Evolutionary conservation across 305 asterid genomes (phyloP), one percentile per base, ranked within the genome.

Genomic region (Fraxinus platypoda): DNA sequence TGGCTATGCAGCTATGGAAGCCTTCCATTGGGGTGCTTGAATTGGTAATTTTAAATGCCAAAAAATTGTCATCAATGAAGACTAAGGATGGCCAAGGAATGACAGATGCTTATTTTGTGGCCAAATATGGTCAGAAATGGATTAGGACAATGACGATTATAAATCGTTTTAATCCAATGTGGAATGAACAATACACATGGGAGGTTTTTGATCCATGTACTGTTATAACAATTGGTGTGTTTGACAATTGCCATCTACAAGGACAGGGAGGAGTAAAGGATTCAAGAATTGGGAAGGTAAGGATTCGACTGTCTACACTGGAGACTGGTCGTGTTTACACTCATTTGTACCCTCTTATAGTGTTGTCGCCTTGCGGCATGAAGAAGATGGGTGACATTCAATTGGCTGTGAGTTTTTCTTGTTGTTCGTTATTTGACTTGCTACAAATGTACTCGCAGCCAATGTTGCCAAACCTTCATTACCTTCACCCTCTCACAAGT

Each of bases 121-220:
- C 97, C 1, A 95, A 95, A 86, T 95, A 93, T 71, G 98, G 98
- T 35, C 97, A 87, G 85, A 95, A 95, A 71, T 93, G 98, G 98
- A 92, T 92, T 77, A 84, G 97, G 76, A 95, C 98, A 13, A 84
- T 97, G 78, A 95, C 97, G 4, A 81, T 95, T 5, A 78, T 90
- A 46, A 88, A 85, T 88, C 89, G 86, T 75, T 88, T 91, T 80
- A 89, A 85, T 81, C 97, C 98, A 1, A 87, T 88, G 75, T 93
- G 98, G 98, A 93, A 95, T 73, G 97, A 95, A 75, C 98, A 95
- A 25, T 95, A 95, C 87, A 95, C 97, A 0, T 95, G 98, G 98
- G 98, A 95, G 73, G 94, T 95, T 41, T 92, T 85, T 59, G 97
- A 95, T 83, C 98, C 98, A 0, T 93, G 98, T 66, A 93, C 97